Evolutionary conservation across 2,329 filamentous ascomycete genomes (phyloP).

Genomic region (Colletotrichum euphorbiae): DNA sequence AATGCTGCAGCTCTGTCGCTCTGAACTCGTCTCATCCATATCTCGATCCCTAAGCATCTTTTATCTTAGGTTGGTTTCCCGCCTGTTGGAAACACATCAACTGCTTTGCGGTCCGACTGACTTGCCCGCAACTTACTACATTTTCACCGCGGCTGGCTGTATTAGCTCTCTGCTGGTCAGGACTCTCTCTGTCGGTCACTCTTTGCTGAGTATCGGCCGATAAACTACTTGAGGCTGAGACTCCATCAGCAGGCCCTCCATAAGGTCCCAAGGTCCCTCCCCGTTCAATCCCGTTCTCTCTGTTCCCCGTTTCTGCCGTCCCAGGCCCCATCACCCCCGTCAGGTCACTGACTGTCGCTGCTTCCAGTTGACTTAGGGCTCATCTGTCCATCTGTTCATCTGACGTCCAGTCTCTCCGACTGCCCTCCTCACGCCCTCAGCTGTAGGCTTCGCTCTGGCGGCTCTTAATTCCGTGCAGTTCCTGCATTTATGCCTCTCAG

Average conservation of each 20-base stretch:
- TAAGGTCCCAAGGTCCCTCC: conserved; percentile 40
- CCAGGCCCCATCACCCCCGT: background rate
- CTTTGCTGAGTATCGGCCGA: conserved; percentile 20
- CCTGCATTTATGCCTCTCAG: conserved; percentile 46
- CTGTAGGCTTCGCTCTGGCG: conserved; percentile 27
- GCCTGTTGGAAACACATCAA: background rate
- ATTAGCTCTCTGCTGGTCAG: conserved; percentile 28
- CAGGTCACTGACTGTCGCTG: conserved; percentile 22
- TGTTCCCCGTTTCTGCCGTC: background rate
- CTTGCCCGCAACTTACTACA: conserved; percentile 18
- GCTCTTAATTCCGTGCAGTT: conserved; percentile 42
- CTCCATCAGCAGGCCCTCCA: conserved; percentile 54
- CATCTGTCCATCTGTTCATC: conserved; percentile 44
- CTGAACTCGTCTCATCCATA: background rate
- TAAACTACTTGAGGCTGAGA: conserved; percentile 52
- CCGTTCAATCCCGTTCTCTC: conserved; percentile 14
- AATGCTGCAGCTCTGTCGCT: background rate
- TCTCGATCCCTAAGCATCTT: conserved; percentile 2
- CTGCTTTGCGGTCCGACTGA: conserved; percentile 21
- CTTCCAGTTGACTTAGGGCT: conserved; percentile 35
- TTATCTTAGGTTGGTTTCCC: background rate
- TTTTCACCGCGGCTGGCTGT: conserved; percentile 6
- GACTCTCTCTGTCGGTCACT: conserved; percentile 22
- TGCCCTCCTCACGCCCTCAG: conserved; percentile 34
- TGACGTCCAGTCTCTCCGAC: conserved; percentile 28